Conservation (phyloP, 1,139 yeast species). For the Yamadazyma oceani region DNA sequence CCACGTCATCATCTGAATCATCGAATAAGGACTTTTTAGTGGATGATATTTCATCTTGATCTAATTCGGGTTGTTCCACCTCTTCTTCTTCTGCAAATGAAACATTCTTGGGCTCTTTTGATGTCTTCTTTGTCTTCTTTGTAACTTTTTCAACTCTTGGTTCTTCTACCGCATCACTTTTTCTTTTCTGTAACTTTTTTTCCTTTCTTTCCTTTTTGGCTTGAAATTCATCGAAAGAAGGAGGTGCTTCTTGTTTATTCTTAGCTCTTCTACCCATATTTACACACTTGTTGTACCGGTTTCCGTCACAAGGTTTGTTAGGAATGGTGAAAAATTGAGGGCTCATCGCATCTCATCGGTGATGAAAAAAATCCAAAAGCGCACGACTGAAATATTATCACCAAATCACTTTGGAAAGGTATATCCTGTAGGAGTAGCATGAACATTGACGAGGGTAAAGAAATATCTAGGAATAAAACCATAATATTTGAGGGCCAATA, state of each 20-base stretch:
- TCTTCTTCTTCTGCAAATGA: slow-evolving; percentile 10
- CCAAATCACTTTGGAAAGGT: too few relatives aligned
- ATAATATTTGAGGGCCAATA: slow-evolving; percentile 48
- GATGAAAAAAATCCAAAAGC: neutral
- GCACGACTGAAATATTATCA: neutral
- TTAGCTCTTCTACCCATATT: slow-evolving; percentile 89
- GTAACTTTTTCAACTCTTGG: slow-evolving; percentile 16
- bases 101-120: slow-evolving; percentile 17
- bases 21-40: slow-evolving; percentile 79
- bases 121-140: slow-evolving; percentile 15
- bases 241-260: slow-evolving; percentile 90
- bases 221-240: slow-evolving; percentile 78
- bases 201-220: slow-evolving; percentile 54
- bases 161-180: slow-evolving; percentile 20
- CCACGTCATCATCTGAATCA: slow-evolving; percentile 56
- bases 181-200: slow-evolving; percentile 32
- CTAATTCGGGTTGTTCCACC: slow-evolving; percentile 24
- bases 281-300: neutral
- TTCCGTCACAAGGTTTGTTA: too few relatives aligned
- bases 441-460: neutral
- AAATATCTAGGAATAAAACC: slow-evolving; percentile 10
- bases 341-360: slow-evolving; percentile 12
- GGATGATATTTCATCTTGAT: slow-evolving; percentile 33
- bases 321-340: slow-evolving; percentile 10
- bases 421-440: too few relatives aligned